Evolutionary conservation across 768 basidiomycete species (phyloP).

Genomic region (Kwoniella bestiolae): DNA sequence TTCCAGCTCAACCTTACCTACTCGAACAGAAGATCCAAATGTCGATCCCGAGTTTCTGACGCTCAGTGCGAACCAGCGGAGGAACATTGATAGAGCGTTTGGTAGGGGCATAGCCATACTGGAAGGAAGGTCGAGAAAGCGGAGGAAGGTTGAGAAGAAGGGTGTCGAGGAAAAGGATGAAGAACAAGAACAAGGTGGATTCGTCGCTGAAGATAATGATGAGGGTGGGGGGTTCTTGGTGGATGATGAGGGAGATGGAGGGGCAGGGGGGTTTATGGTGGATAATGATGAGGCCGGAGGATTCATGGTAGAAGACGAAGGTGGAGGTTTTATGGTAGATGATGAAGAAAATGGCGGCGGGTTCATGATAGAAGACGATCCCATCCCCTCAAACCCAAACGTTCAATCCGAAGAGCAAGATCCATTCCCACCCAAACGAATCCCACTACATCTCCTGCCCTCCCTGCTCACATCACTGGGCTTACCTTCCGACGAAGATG

Average conservation of each 20-base stretch:
- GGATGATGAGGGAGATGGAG: background rate
- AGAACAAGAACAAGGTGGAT: background rate
- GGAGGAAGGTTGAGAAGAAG: constrained; percentile 26
- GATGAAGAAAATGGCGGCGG: constrained; percentile 25
- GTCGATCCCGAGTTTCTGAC: constrained; percentile 53
- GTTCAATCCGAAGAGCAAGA: background rate
- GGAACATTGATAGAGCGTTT: constrained; percentile 48
- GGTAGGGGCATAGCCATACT: constrained; percentile 30
- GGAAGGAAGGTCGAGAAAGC: constrained; percentile 23
- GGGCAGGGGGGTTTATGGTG: constrained; percentile 4
- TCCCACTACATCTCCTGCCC: constrained; percentile 47
- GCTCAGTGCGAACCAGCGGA: constrained; percentile 34
- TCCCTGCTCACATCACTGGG: constrained; percentile 42
- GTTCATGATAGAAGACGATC: constrained; percentile 25
- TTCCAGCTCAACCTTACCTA: background rate
- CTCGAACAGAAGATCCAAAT: constrained; percentile 23
- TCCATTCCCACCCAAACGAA: constrained; percentile 8
- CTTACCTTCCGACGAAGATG: constrained; percentile 53
- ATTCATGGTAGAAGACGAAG: constrained; percentile 15
- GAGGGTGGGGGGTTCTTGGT: constrained; percentile 11
- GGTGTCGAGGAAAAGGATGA: background rate
- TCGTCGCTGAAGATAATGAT: background rate
- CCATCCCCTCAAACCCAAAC: too few relatives aligned
- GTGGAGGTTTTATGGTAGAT: constrained; percentile 28
- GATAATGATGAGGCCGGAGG: background rate